Evolutionary conservation across 768 basidiomycete species (phyloP).

Genomic region (Suillus fuscotomentosus): DNA sequence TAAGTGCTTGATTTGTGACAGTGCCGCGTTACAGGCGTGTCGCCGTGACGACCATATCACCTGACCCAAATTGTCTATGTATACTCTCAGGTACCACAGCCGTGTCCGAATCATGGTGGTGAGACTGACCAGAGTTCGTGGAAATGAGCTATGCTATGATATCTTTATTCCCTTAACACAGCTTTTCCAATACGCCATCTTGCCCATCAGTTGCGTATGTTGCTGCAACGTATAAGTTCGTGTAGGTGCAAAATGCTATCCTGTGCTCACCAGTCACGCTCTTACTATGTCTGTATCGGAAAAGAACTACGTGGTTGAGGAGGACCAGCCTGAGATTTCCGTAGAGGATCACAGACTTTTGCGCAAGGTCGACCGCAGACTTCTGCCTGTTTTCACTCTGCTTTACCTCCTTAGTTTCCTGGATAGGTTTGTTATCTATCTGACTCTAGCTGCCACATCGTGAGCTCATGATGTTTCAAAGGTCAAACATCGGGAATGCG

Average conservation of each 20-base stretch:
- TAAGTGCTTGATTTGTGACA: no score
- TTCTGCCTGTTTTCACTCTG: constrained; percentile 40
- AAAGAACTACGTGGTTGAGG: constrained; percentile 11
- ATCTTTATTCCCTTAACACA: neutral
- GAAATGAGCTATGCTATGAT: neutral
- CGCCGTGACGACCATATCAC: no score
- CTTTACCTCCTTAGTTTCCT: constrained; percentile 42
- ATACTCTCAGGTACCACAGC: neutral
- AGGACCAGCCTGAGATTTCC: constrained; percentile 1
- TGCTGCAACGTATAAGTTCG: neutral
- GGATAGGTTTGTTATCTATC: constrained; percentile 29
- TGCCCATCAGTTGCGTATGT: neutral
- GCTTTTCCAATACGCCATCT: constrained; percentile 1
- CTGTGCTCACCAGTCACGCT: neutral
- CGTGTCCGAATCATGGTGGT: neutral
- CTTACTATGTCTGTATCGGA: constrained; percentile 11
- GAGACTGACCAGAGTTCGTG: neutral
- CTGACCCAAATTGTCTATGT: no score
- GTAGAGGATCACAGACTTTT: constrained; percentile 24
- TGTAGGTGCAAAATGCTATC: neutral
- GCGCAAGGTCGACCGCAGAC: constrained; percentile 34
- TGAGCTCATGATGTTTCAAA: constrained; percentile 7
- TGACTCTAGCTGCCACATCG: neutral
- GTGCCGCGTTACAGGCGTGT: no score
- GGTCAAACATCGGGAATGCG: constrained; percentile 40